Conservation (phyloP, 345 rosid genomes). For the Eucalyptus caleyi region DNA sequence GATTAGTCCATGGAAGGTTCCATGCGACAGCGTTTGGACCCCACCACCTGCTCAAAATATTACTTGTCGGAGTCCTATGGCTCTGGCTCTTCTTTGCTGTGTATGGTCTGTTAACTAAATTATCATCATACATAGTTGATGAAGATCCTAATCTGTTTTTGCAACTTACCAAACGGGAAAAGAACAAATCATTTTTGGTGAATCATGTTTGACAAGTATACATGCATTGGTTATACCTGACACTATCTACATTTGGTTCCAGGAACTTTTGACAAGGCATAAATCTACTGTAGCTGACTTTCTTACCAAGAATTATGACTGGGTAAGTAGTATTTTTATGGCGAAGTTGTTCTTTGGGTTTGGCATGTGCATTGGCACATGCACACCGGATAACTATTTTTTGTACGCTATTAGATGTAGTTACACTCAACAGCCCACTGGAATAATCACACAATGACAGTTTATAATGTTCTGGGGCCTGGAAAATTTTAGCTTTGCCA, state of each 20-base stretch:
- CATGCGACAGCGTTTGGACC: background rate
- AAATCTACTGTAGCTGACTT: constrained; percentile 98
- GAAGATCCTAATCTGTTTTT: background rate
- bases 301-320: constrained; percentile 84
- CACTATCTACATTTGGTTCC: constrained; percentile 8
- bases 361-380: background rate
- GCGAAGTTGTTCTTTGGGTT: background rate
- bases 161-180: background rate
- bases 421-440: background rate
- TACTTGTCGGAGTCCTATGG: background rate
- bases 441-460: background rate
- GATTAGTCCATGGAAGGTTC: background rate
- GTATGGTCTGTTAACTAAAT: background rate
- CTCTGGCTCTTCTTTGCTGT: background rate
- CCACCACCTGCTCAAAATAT: background rate
- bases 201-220: background rate
- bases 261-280: constrained; percentile 96
- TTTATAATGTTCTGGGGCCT: background rate
- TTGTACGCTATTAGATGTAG: background rate
- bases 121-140: background rate
- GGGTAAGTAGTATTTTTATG: constrained; percentile 36
- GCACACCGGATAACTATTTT: background rate
- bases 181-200: background rate
- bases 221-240: background rate
- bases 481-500: background rate